Percentiles rank a stretch among this genome's conserved stretches.
These are phyloP conservation scores for Immersiporthe knoxdaviesiana DNA, from an alignment of 2,329 filamentous ascomycete species.

Conservation along the genomic window DNA sequence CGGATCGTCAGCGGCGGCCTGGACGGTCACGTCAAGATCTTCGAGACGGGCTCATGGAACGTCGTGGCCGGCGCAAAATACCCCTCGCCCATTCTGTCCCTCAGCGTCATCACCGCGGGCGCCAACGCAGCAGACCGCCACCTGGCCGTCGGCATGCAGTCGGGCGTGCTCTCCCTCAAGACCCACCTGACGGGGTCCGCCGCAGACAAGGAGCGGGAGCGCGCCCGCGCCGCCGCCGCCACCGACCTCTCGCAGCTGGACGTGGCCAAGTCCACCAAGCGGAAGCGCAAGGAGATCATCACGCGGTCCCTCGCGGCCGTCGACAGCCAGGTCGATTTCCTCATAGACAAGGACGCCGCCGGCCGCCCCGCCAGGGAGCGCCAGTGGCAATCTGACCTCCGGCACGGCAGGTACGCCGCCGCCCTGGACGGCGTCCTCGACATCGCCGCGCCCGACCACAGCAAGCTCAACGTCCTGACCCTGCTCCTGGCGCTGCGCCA, in stretches of 20 bases:
- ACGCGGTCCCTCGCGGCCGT: conserved; percentile 71
- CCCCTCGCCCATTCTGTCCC: conserved; percentile 83
- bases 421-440: conserved; percentile 81
- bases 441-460: conserved; percentile 53
- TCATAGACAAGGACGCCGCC: conserved; percentile 73
- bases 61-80: conserved; percentile 96
- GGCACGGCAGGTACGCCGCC: conserved; percentile 74
- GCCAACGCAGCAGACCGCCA: conserved; percentile 80
- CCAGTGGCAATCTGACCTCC: conserved; percentile 79
- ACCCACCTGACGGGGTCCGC: conserved; percentile 86
- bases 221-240: conserved; percentile 73
- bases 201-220: conserved; percentile 79
- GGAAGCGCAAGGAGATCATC: conserved; percentile 59
- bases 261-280: conserved; percentile 64
- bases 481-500: conserved; percentile 84
- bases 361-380: conserved; percentile 62
- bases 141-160: conserved; percentile 92
- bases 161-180: conserved; percentile 85
- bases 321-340: conserved; percentile 83
- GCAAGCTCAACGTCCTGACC: conserved; percentile 69
- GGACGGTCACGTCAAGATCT: conserved; percentile 96
- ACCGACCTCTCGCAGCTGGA: conserved; percentile 83
- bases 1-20: conserved; percentile 86
- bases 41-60: conserved; percentile 93
- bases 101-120: conserved; percentile 75